phyloP scores from a whole-genome alignment of 2,329 filamentous ascomycete genomes.

The Mycogone perniciosa region DNA sequence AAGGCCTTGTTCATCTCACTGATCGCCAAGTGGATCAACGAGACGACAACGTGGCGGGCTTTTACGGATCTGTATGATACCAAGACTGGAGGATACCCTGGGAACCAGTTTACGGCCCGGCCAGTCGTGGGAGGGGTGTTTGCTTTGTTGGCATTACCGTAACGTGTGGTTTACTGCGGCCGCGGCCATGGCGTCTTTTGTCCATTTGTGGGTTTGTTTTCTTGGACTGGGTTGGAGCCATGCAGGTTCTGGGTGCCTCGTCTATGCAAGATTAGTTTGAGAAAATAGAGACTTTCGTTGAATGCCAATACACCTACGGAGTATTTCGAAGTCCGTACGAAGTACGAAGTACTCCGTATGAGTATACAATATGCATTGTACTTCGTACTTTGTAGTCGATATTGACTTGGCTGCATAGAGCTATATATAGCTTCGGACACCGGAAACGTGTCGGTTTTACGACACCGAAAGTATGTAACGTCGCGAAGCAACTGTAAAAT shows the following conservation, averaged over 20 bases:
- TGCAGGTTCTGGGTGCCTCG: too few species aligned
- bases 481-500: too few species aligned
- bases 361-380: too few species aligned
- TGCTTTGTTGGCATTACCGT: conserved; percentile 60
- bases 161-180: conserved; percentile 1
- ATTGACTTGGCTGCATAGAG: too few species aligned
- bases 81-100: conserved; percentile 59
- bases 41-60: conserved; percentile 62
- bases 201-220: not conserved
- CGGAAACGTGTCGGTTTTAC: too few species aligned
- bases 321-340: too few species aligned
- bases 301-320: not conserved
- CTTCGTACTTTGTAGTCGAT: too few species aligned
- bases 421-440: too few species aligned
- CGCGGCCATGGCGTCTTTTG: conserved; percentile 1
- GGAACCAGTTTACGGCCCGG: conserved; percentile 65
- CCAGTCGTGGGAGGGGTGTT: conserved; percentile 79
- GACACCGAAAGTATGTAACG: too few species aligned
- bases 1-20: conserved; percentile 59
- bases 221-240: not conserved
- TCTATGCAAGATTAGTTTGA: not conserved
- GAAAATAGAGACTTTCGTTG: not conserved
- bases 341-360: too few species aligned
- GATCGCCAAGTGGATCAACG: conserved; percentile 68
- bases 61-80: conserved; percentile 76